A percentile compares a stretch with the other conserved stretches of the same genome.
Evolutionary conservation across 176 grass and related monocot species (phyloP).

Genomic region (Cenchrus fungigraminus): DNA sequence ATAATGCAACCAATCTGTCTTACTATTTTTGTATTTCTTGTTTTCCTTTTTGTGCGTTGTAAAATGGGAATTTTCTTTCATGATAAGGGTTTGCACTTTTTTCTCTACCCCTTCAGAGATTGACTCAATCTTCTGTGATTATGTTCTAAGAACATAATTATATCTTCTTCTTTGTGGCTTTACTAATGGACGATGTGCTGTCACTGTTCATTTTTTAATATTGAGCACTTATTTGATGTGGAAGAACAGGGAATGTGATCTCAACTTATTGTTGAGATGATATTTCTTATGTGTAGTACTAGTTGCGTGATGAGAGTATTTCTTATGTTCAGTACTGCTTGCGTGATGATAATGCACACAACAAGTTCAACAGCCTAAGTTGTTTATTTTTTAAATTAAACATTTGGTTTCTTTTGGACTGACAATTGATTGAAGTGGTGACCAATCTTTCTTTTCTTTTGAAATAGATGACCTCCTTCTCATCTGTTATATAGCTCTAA

Average conservation of each 20-base stretch:
- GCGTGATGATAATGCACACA: not conserved
- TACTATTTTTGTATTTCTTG: no score
- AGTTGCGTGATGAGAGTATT: no score
- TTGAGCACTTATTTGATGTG: not conserved
- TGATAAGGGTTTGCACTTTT: not conserved
- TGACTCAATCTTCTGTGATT: not conserved
- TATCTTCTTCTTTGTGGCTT: not conserved
- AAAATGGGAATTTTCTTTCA: not conserved
- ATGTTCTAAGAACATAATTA: not conserved
- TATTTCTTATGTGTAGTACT: no score
- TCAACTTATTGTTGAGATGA: not conserved
- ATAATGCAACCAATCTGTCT: no score
- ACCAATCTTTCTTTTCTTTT: not conserved
- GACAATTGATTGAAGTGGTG: no score
- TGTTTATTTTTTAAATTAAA: not conserved
- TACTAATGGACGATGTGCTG: not conserved
- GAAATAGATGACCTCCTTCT: not conserved
- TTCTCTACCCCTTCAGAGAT: not conserved
- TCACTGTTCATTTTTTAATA: not conserved
- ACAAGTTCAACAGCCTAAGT: not conserved
- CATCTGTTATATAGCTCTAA: no score
- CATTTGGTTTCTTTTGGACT: not conserved
- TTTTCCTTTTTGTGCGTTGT: no score
- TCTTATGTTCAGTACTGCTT: not conserved
- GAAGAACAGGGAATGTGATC: not conserved